phyloP scores from a whole-genome alignment of 1,139 yeast species.

The Blastobotrys ciferrii region DNA sequence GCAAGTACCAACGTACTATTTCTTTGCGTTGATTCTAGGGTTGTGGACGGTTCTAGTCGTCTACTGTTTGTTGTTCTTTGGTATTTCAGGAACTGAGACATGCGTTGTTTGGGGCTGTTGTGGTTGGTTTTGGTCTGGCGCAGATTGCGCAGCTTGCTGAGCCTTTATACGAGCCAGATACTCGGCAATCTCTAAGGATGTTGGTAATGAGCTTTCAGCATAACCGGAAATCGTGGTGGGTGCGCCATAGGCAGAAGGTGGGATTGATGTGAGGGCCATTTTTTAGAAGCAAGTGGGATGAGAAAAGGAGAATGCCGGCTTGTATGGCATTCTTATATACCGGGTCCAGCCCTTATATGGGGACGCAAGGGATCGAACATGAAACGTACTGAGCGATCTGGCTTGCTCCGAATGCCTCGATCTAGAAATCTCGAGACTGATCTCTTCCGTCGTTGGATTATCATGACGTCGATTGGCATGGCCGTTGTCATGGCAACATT shows the following conservation, averaged over 20 bases:
- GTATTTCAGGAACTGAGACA: background rate
- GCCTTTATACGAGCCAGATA: constrained; percentile 1
- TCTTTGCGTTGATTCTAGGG: too few relatives aligned
- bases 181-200: constrained; percentile 4
- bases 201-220: background rate
- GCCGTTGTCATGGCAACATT: background rate
- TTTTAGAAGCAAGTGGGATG: background rate
- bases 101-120: background rate
- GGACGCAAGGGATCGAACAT: constrained; percentile 1
- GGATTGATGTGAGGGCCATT: constrained; percentile 5
- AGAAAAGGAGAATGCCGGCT: too few relatives aligned
- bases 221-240: constrained; percentile 1
- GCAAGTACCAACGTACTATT: too few relatives aligned
- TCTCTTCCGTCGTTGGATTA: too few relatives aligned
- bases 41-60: too few relatives aligned
- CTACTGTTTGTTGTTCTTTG: background rate
- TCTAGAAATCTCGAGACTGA: too few relatives aligned
- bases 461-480: too few relatives aligned
- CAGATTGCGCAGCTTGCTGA: background rate
- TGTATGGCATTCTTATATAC: too few relatives aligned
- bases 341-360: background rate
- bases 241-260: constrained; percentile 5
- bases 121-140: too few relatives aligned
- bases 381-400: background rate
- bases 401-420: background rate